Evolutionary conservation across 2,329 filamentous ascomycete genomes (phyloP).

Genomic region (Apiospora saccharicola): DNA sequence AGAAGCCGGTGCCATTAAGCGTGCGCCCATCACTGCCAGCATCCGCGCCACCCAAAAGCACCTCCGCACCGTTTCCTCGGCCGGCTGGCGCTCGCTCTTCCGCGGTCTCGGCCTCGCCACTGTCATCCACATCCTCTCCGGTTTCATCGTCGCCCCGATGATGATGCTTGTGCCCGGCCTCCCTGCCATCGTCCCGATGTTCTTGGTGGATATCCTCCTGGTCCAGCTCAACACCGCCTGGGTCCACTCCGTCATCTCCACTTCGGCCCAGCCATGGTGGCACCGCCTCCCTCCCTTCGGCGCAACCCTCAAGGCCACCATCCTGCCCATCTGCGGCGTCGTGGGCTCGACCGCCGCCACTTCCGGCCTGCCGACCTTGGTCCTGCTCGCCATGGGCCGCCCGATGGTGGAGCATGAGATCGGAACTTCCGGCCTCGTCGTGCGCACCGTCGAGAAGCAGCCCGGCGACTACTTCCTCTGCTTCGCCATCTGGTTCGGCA

Average conservation of each 20-base stretch:
- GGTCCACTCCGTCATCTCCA: constrained; percentile 87
- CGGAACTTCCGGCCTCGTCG: constrained; percentile 48
- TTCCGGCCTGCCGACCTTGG: constrained; percentile 67
- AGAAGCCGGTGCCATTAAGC: constrained; percentile 22
- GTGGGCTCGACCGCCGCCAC: neutral
- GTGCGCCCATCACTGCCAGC: constrained; percentile 56
- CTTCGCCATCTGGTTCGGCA: constrained; percentile 52
- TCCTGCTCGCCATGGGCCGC: constrained; percentile 56
- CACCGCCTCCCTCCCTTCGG: constrained; percentile 72
- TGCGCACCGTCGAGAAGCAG: neutral
- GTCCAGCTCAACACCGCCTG: constrained; percentile 77
- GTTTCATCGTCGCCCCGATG: constrained; percentile 31
- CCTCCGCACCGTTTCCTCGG: constrained; percentile 62
- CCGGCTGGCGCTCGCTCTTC: constrained; percentile 70
- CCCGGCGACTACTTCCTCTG: constrained; percentile 44
- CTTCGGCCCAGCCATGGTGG: constrained; percentile 69
- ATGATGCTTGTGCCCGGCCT: constrained; percentile 37
- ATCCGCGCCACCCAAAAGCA: constrained; percentile 59
- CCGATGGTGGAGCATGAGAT: constrained; percentile 46
- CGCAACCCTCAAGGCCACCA: constrained; percentile 72
- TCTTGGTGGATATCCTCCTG: constrained; percentile 63
- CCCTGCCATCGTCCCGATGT: constrained; percentile 31
- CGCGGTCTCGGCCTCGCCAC: constrained; percentile 68
- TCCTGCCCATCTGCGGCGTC: constrained; percentile 54
- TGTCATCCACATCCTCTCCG: constrained; percentile 33